phyloP scores from a whole-genome alignment of 345 rosid species.

The Euphorbia lathyris region DNA sequence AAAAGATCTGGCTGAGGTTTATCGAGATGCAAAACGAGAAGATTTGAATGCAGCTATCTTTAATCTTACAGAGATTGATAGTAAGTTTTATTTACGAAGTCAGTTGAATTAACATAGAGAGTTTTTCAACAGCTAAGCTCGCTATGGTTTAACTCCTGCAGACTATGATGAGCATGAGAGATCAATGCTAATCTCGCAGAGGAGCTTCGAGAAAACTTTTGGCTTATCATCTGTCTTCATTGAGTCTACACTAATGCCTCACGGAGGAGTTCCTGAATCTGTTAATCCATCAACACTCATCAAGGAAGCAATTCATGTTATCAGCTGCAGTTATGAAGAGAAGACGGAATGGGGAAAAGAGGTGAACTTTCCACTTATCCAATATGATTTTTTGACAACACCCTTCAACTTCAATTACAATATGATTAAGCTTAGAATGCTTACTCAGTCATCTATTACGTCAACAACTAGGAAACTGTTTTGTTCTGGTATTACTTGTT shows the following conservation, averaged over 20 bases:
- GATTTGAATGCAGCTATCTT: slow-evolving; percentile 93
- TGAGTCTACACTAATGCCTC: slow-evolving; percentile 86
- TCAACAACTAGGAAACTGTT: not conserved
- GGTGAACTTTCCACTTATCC: slow-evolving; percentile 35
- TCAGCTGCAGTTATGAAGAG: slow-evolving; percentile 92
- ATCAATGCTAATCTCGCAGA: slow-evolving; percentile 88
- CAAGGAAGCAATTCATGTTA: slow-evolving; percentile 97
- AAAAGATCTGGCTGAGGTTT: slow-evolving; percentile 67
- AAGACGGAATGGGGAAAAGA: slow-evolving; percentile 99
- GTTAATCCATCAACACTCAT: slow-evolving; percentile 73
- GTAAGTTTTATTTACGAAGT: slow-evolving; percentile 33
- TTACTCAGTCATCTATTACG: no score
- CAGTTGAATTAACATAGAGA: not conserved
- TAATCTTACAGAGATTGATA: slow-evolving; percentile 81
- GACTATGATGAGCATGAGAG: slow-evolving; percentile 91
- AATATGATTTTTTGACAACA: not conserved
- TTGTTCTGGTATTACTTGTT: not conserved
- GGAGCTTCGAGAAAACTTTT: slow-evolving; percentile 94
- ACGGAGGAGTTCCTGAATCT: slow-evolving; percentile 93
- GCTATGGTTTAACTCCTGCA: slow-evolving; percentile 26
- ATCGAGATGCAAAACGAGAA: slow-evolving; percentile 79
- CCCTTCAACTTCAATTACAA: no score
- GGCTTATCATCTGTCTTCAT: slow-evolving; percentile 92
- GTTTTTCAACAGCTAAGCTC: slow-evolving; percentile 1
- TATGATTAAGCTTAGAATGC: no score